Base-by-base conservation (phyloP, 768 basidiomycete species). In the Mycena kentingensis region DNA sequence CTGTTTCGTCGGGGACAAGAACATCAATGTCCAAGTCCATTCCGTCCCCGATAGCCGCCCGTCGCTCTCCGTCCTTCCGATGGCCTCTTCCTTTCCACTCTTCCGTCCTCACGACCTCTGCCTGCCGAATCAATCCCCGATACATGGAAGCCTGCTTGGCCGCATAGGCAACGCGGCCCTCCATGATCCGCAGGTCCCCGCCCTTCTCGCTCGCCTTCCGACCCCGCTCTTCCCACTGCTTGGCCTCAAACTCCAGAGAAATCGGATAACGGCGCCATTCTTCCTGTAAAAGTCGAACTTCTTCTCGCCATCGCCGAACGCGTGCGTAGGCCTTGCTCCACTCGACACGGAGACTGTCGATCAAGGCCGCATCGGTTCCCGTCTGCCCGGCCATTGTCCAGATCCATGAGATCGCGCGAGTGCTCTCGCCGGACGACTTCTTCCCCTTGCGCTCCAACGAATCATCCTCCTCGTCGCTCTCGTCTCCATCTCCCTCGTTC, bases 261-360 rank as follows among this genome's bases (percentile, higher is more conserved):
- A 32, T 8, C 8, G 31, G n/a, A 2, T 39, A 13, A 4, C 46
- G 51, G 11, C 34, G 26, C 22, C 36, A 27, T 49, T 62, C 60
- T 15, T 52, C 58, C 7, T 21, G n/a, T 15, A 61, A 10, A 4
- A 53, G 16, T 0, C 24, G n/a, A 3, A 41, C 42, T 27, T 62
- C 58, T 18, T 61, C 55, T 3, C 27, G 10, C 60, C 60, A 61
- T 5, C 48, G 19, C 13, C 42, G 32, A 0, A 31, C n/a, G 1
- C 34, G 28, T 3, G 36, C 57, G 4, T 18, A 55, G 2, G 51
- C 48, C 24, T 60, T 56, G 11, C 19, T 46, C 51, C 54, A 62
- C 21, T 62, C 60, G 6, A 62, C 45, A 10, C 29, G 51, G 5
- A 60, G 15, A 56, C 53, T 48, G 8, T 55, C 48, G 13, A 49